A percentile compares a stretch with the other conserved stretches of the same genome.
Conservation (phyloP, 306 rosid species). For the Lathyrus sativus region DNA sequence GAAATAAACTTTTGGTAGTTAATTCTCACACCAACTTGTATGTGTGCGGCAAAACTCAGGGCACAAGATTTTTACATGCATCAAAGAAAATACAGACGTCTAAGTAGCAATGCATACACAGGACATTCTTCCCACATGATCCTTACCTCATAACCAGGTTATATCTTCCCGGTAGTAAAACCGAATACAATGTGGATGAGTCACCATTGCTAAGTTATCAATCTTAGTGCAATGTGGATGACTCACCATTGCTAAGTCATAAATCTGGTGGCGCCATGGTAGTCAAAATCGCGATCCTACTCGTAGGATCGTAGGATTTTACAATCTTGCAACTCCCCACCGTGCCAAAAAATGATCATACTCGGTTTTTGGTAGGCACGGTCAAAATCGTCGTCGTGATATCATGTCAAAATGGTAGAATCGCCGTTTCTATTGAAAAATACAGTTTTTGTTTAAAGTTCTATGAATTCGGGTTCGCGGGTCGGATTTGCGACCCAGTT, state of each 20-base stretch:
- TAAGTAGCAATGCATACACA: conserved; percentile 1
- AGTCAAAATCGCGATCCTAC: no score
- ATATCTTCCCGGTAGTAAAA: conserved; percentile 1
- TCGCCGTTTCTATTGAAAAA: no score
- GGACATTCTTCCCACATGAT: background rate
- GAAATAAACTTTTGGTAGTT: background rate
- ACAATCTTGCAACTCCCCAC: no score
- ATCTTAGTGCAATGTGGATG: background rate
- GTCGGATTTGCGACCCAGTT: no score
- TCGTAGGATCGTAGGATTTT: no score
- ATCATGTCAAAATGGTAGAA: no score
- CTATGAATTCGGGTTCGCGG: no score
- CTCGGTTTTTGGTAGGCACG: no score
- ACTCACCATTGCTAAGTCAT: background rate
- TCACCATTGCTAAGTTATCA: background rate
- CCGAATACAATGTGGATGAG: background rate
- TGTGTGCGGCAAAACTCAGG: background rate
- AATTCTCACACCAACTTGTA: background rate
- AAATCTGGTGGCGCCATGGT: background rate
- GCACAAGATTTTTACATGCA: conserved; percentile 24
- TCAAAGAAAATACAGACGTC: background rate
- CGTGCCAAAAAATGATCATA: no score
- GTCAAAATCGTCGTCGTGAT: no score
- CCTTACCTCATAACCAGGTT: conserved; percentile 3
- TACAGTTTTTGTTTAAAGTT: no score